Evolutionary conservation across 108 stramenopile species (phyloP), one percentile per base, ranked within the genome.

Genomic region (Cyclotella kingstonii): DNA sequence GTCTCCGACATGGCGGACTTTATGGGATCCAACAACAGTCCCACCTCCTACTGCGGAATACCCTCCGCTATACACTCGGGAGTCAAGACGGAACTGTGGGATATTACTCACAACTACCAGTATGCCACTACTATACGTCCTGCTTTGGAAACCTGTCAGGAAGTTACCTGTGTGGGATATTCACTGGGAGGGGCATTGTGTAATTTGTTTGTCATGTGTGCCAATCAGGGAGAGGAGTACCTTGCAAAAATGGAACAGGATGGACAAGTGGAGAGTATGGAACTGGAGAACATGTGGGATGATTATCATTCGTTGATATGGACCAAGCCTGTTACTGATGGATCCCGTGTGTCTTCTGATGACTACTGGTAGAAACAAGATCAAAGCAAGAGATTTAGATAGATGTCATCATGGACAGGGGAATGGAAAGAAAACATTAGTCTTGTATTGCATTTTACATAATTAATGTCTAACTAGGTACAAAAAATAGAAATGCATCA

Each of bases 141-240:
- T 4, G 63, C 63, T 1, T 45, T 65, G 33, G 63, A 65, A 30
- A 65, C 63, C 17, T 65, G 63, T 65, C 63, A 65, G 11, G 63
- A 65, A 18, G 63, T 65, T 0, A 65, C 42, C 5, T 65, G 63
- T 22, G 47, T 65, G 22, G 63, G 63, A 0, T 43, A 54, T 31
- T 54, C 52, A 5, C 22, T 65, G 11, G 63, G 63, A 8, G 63
- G 63, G 4, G 25, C 48, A 10, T 23, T 65, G 27, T 65, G 63
- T 14, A 54, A 65, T 54, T 45, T 65, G 43, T 65, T 65, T 35
- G 46, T 53, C 19, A 65, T 65, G 63, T 65, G 63, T 45, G 63
- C 63, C 33, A 65, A 65, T 45, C 51, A 54, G 42, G 63, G 63
- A 6, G 21, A 33, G 14, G 55, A 42, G 40, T 33, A 56, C 28